Conservation (phyloP, 306 rosid species). For the Acacia confusa region DNA sequence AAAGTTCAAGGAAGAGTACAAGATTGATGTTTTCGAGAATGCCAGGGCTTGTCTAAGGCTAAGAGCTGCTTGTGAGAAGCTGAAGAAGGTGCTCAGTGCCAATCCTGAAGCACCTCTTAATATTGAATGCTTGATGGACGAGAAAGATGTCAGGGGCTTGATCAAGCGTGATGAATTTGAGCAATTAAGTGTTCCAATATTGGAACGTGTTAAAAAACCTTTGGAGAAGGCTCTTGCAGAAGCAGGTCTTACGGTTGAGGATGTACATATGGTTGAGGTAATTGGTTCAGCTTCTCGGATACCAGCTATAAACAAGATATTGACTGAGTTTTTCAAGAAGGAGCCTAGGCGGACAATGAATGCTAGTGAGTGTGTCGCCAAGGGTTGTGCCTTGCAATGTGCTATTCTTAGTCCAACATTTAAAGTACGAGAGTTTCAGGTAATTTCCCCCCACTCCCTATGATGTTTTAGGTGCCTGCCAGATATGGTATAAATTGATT, state of each 20-base stretch:
- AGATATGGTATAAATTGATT: neutral
- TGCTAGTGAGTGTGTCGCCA: constrained; percentile 94
- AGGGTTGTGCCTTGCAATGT: constrained; percentile 91
- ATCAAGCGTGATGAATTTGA: constrained; percentile 98
- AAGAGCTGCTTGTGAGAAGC: constrained; percentile 85
- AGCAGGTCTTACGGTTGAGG: constrained; percentile 71
- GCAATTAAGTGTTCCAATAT: constrained; percentile 68
- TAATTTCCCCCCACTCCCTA: constrained; percentile 7
- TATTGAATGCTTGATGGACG: constrained; percentile 96
- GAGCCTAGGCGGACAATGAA: constrained; percentile 98
- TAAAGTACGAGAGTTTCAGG: constrained; percentile 95
- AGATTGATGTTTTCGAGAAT: constrained; percentile 80
- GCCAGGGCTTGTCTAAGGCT: constrained; percentile 86
- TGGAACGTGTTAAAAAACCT: constrained; percentile 89
- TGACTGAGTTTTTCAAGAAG: constrained; percentile 82
- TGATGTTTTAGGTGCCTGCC: neutral
- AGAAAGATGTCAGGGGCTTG: constrained; percentile 79
- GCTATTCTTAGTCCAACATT: constrained; percentile 97
- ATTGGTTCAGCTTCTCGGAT: constrained; percentile 98
- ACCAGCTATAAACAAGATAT: constrained; percentile 77
- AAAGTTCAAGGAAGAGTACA: constrained; percentile 79
- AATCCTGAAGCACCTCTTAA: constrained; percentile 89
- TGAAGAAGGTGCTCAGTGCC: constrained; percentile 94
- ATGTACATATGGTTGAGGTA: constrained; percentile 80
- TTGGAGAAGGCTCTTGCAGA: constrained; percentile 86